These are phyloP conservation scores for Casuarina cunninghamiana DNA, from an alignment of 306 rosid species.

Conservation along the genomic window DNA sequence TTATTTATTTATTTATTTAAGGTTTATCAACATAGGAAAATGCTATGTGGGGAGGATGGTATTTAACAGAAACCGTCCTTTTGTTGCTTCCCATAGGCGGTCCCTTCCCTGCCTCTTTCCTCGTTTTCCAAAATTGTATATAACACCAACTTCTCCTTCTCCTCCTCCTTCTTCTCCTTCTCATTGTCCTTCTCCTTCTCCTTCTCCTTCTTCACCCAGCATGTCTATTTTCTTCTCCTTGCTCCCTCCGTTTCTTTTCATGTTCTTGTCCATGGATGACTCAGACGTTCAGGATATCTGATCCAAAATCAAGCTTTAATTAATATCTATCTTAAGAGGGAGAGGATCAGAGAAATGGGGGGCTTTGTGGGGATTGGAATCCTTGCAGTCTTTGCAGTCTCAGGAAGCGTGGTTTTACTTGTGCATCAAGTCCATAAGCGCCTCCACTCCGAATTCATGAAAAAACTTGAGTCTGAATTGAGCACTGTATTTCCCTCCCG, in stretches of 20 bases:
- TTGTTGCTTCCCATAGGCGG: not conserved
- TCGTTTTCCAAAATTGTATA: not conserved
- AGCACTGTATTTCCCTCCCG: conserved; percentile 11
- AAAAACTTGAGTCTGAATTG: conserved; percentile 55
- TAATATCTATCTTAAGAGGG: not conserved
- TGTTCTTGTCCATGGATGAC: conserved; percentile 4
- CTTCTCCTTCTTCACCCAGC: not conserved
- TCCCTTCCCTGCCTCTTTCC: not conserved
- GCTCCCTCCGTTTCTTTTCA: conserved; percentile 5
- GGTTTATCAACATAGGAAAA: not conserved
- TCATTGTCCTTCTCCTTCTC: not conserved
- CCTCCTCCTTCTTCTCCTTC: not conserved
- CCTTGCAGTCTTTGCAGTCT: conserved; percentile 78
- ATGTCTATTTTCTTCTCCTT: not conserved
- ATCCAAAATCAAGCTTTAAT: not conserved
- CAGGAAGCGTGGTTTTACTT: conserved; percentile 68
- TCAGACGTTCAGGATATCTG: conserved; percentile 6
- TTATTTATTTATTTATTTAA: too few relatives aligned
- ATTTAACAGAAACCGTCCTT: conserved; percentile 18
- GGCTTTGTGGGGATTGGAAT: conserved; percentile 56
- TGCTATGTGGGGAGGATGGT: not conserved
- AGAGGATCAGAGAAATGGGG: conserved; percentile 39
- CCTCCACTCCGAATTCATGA: conserved; percentile 70
- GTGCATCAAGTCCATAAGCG: conserved; percentile 74
- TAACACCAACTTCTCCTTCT: conserved; percentile 19